Evolutionary conservation across 805 yeast species (phyloP).

Genomic region (Cyberlindnera misumaiensis): DNA sequence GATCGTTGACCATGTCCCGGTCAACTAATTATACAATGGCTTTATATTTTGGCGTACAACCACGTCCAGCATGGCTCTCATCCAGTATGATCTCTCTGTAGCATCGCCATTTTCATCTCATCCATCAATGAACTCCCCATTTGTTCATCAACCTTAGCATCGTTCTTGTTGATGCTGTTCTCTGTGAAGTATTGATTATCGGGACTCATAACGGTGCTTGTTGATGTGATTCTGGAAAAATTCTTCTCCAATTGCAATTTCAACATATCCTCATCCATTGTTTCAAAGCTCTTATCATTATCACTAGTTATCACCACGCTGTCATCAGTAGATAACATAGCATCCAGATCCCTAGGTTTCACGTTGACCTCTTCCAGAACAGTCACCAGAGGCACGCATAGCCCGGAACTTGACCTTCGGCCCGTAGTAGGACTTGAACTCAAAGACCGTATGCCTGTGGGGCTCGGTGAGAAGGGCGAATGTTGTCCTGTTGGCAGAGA

Average conservation of each 20-base stretch:
- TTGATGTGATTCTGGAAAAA: conserved; percentile 11
- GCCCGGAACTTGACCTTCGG: conserved; percentile 24
- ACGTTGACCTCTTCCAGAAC: conserved; percentile 20
- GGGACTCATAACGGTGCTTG: neutral
- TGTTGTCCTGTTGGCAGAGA: conserved; percentile 16
- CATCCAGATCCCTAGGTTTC: conserved; percentile 5
- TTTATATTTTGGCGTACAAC: too few species aligned
- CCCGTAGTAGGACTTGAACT: conserved; percentile 7
- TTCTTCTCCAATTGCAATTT: conserved; percentile 16
- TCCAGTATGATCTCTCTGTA: conserved; percentile 6
- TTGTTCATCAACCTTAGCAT: conserved; percentile 5
- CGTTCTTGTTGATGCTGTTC: conserved; percentile 7
- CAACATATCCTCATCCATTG: conserved; percentile 12
- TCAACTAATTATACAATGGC: neutral
- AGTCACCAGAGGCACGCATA: conserved; percentile 22
- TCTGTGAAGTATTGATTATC: neutral
- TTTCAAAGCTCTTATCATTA: conserved; percentile 5
- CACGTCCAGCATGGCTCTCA: conserved; percentile 4
- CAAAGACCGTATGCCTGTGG: conserved; percentile 6
- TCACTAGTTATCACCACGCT: conserved; percentile 17
- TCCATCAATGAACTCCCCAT: conserved; percentile 12
- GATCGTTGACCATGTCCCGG: conserved; percentile 1
- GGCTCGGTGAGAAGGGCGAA: conserved; percentile 2
- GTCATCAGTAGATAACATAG: conserved; percentile 21
- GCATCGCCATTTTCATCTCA: conserved; percentile 12